Percentiles rank a stretch among this genome's conserved stretches.
These are phyloP conservation scores for Xylariaceae sp. DNA, from an alignment of 2,329 filamentous ascomycete genomes.

Conservation along the genomic window DNA sequence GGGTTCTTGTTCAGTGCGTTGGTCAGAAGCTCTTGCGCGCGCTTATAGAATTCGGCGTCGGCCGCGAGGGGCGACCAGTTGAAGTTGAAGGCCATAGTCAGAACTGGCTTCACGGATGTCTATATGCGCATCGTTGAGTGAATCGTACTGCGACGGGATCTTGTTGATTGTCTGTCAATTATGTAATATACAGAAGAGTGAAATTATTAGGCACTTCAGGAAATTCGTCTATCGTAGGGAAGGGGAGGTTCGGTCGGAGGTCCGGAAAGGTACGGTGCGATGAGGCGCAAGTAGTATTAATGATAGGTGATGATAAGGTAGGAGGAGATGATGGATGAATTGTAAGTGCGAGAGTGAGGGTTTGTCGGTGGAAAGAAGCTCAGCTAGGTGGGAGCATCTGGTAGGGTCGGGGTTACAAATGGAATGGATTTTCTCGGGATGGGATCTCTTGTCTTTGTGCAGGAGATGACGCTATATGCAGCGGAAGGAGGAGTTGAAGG, in stretches of 20 bases:
- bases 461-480: conserved; percentile 34
- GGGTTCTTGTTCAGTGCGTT: conserved; percentile 96
- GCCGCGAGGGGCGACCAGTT: conserved; percentile 99
- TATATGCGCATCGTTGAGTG: conserved; percentile 37
- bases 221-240: conserved; percentile 17
- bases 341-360: conserved; percentile 10
- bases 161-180: conserved; percentile 10
- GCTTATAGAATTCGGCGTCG: conserved; percentile 87
- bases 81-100: conserved; percentile 98
- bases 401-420: background rate
- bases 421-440: conserved; percentile 21
- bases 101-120: conserved; percentile 48
- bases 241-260: background rate
- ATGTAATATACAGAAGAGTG: background rate
- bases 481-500: background rate
- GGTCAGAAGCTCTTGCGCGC: conserved; percentile 92
- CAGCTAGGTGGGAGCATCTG: conserved; percentile 16
- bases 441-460: conserved; percentile 18
- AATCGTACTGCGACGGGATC: conserved; percentile 15
- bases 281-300: conserved; percentile 9
- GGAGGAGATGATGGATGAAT: background rate
- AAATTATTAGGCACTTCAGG: background rate
- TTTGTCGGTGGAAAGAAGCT: conserved; percentile 14
- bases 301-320: conserved; percentile 2
- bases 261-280: background rate